Base-by-base conservation (phyloP, 768 basidiomycete genomes). In the Cystobasidiopsis lactophilus region DNA sequence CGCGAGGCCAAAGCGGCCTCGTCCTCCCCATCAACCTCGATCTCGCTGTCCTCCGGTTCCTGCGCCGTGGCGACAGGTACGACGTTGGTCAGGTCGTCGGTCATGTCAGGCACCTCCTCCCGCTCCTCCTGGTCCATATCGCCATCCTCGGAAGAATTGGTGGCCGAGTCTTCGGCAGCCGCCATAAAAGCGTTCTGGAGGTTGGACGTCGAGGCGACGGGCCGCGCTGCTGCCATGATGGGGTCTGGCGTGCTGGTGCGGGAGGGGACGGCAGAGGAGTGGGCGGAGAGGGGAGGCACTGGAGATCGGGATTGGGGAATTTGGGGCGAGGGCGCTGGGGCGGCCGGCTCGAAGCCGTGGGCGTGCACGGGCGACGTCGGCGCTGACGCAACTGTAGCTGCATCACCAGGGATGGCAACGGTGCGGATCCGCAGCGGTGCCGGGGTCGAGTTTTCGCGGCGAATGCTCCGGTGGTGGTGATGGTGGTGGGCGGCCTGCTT, bases 21-120 rank as follows among this genome's bases (percentile, higher is more conserved):
- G 45, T 54, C 55, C 26, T 64, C 66, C 33, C 60, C 51, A 21
- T 65, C 75, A 69, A 75, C 74, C 49, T 74, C 75, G 1, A 70
- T 72, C 50, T 82, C 80, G 24, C 72, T 77, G 43, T 81, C 80
- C 47, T 80, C 80, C 63, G 88, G 9, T 24, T 13, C 9, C 19
- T 18, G 5, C 9, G 26, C 14, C 19, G 45, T n/a, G 27, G 11
- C 24, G 23, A 24, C 29, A 29, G 29, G 16, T 19, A n/a, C 14
- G n/a, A n/a, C n/a, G n/a, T n/a, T n/a, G n/a, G n/a, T n/a, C n/a
- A n/a, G n/a, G 11, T 13, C 13, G 24, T 13, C 41, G 11, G 41
- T 21, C 14, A 23, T 11, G 11, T 19, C 23, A 24, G 45, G 29
- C 9, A 24, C 10, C 27, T 23, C 45, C 39, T 31, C 50, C 24